Evolutionary conservation across 495 filamentous ascomycete species (phyloP), one percentile per base, ranked within the genome.

Genomic region (Hypomontagnella submonticulosa): DNA sequence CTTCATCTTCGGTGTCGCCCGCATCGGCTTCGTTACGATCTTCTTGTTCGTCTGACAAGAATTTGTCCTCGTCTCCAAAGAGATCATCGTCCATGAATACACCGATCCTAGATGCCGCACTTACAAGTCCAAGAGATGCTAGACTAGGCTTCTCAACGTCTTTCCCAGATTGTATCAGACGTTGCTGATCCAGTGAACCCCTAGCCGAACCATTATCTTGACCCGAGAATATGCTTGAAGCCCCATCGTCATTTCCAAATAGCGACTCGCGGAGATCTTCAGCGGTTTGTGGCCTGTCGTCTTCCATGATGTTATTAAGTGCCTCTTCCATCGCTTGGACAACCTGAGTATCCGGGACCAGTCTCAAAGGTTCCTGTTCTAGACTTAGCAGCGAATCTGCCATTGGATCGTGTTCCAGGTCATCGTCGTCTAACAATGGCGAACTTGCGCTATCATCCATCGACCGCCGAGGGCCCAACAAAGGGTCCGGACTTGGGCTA

Each of bases 271-370:
- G 83, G 32, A 87, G 67, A 46, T 90, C 89, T 56, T 92, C 89
- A 0, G 83, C 77, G 52, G 84, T 85, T 46, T 90, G 84, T 13
- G 78, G 78, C 42, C 79, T 76, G 41, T 76, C 79, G 55, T 92
- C 87, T 57, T 92, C 92, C 74, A 99, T 91, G 51, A 99, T 99
- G 63, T 93, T 90, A 69, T 90, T 96, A n/a, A 99, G 80, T 44
- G 95, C 95, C 50, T 87, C 88, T 75, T 97, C 92, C 90, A 99
- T 93, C 0, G 92, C 95, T 76, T 96, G 87, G 13, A 99, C 92
- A 32, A 97, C 84, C 33, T 78, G 80, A 0, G 77, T 85, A 57
- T 85, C 83, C 3, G 83, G 82, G 7, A 80, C 76, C 1, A 69
- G 75, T 20, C 75, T 73, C 1, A 61, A 49, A 41, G 49, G 53